phyloP scores from a whole-genome alignment of 495 filamentous ascomycete genomes.

The Polyplosphaeria fusca region DNA sequence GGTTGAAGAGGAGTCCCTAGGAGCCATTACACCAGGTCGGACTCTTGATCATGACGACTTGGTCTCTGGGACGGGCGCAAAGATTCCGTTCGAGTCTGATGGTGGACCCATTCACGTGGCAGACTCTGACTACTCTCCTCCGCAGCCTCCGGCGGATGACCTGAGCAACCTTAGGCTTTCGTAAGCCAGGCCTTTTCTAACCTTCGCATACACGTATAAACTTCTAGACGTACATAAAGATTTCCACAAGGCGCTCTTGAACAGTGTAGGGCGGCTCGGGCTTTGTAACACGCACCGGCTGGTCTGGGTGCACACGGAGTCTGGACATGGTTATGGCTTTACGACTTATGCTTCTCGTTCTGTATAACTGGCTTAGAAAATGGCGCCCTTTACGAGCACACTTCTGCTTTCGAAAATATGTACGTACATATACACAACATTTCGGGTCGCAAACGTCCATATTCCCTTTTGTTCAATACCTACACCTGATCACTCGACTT shows the following conservation, averaged over 20 bases:
- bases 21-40: constrained; percentile 15
- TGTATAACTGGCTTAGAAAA: background rate
- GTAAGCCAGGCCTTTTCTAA: background rate
- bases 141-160: background rate
- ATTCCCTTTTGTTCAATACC: no score
- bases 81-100: background rate
- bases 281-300: background rate
- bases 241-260: no score
- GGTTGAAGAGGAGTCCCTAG: constrained; percentile 9
- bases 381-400: background rate
- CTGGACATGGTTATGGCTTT: background rate
- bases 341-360: background rate
- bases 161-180: background rate
- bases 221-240: background rate
- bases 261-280: no score
- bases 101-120: background rate
- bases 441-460: no score
- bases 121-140: background rate
- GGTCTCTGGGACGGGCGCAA: background rate
- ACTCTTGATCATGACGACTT: background rate
- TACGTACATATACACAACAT: no score
- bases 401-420: background rate
- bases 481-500: no score
- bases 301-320: background rate
- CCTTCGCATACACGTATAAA: background rate